Conservation (phyloP, 495 filamentous ascomycete genomes). For the Delitschia confertaspora region DNA sequence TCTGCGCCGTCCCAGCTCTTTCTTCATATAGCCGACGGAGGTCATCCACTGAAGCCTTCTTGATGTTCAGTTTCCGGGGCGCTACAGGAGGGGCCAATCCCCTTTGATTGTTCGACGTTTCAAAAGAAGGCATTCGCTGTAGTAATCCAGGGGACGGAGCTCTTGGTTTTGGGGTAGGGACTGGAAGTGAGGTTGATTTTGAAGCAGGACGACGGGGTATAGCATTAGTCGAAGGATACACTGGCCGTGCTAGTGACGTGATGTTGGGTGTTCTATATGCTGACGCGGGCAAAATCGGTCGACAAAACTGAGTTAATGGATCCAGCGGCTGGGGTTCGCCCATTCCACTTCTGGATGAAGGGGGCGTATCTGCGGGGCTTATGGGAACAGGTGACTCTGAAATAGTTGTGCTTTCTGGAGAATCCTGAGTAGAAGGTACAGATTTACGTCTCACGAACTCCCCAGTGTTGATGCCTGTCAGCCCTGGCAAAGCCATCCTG, state of each 20-base stretch:
- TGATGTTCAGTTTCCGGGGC: conserved; percentile 30
- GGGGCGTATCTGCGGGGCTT: no score
- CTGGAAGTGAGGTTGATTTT: conserved; percentile 20
- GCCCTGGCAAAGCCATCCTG: conserved; percentile 20
- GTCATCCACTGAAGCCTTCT: conserved; percentile 34
- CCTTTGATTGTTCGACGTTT: conserved; percentile 11
- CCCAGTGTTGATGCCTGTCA: conserved; percentile 2
- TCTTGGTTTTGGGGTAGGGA: conserved; percentile 22
- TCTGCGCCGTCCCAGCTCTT: conserved; percentile 30
- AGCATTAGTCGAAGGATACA: conserved; percentile 12
- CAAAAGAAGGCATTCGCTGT: conserved; percentile 32
- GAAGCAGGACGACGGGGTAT: conserved; percentile 9
- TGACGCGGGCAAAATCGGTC: conserved; percentile 31
- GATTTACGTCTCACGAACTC: conserved; percentile 17
- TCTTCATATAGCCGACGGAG: conserved; percentile 38
- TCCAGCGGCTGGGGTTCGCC: neutral
- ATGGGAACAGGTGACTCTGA: neutral
- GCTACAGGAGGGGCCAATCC: conserved; percentile 1
- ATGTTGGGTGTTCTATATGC: conserved; percentile 24
- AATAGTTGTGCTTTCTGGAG: neutral
- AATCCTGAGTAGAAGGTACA: conserved; percentile 1
- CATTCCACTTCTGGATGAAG: no score
- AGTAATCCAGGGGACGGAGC: conserved; percentile 31
- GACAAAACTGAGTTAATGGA: conserved; percentile 23
- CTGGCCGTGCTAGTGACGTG: conserved; percentile 28